Evolutionary conservation across 306 rosid species (phyloP).

Genomic region (Dryas alaskensis): DNA sequence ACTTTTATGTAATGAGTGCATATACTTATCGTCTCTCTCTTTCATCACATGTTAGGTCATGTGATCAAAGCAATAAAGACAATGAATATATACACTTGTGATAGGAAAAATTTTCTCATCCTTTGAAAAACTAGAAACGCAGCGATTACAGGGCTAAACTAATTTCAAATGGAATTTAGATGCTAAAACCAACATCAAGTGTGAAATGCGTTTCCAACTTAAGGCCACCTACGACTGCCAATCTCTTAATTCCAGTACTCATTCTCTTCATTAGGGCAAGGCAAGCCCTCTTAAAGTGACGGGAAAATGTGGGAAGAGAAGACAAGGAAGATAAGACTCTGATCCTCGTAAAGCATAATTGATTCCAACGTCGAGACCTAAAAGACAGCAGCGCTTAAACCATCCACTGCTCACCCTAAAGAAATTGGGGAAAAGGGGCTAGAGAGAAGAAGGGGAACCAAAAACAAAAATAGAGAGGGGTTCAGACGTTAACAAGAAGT

Average conservation of each 20-base stretch:
- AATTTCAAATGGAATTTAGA: neutral
- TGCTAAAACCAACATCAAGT: neutral
- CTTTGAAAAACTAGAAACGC: too few relatives aligned
- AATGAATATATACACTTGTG: too few relatives aligned
- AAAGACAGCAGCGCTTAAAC: slow-evolving; percentile 3
- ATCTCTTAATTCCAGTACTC: neutral
- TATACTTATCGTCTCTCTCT: too few relatives aligned
- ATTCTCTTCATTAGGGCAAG: neutral
- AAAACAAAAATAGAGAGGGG: neutral
- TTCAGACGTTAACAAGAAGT: neutral
- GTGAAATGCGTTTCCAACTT: neutral
- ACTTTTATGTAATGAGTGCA: too few relatives aligned
- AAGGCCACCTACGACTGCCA: neutral
- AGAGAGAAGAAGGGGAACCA: neutral
- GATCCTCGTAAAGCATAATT: neutral
- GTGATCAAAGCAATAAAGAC: too few relatives aligned
- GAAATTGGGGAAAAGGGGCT: neutral
- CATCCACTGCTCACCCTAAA: slow-evolving; percentile 17
- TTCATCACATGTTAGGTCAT: too few relatives aligned
- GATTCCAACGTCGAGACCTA: neutral
- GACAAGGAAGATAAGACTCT: neutral
- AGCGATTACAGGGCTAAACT: neutral
- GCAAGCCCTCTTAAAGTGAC: neutral
- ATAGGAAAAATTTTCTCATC: too few relatives aligned
- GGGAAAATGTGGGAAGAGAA: neutral